A percentile compares a stretch with the other conserved stretches of the same genome.
Evolutionary conservation across 441 rosid species (phyloP).

Genomic region (Erodium chrysanthum): DNA sequence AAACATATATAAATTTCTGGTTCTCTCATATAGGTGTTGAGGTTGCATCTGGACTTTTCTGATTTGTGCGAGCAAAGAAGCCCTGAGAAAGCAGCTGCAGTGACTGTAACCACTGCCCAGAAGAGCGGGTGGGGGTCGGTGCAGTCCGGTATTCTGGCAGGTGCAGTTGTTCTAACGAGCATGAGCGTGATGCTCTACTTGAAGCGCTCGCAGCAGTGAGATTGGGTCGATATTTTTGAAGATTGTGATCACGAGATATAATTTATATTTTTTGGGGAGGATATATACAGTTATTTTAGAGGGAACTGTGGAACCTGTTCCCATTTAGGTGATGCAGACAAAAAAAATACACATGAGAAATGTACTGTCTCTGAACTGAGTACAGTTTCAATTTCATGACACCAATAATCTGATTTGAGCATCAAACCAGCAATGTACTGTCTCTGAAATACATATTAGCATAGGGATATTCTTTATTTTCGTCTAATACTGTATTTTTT

Average conservation of each 20-base stretch:
- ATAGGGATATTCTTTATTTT: too few relatives aligned
- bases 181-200: conserved; percentile 46
- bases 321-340: not conserved
- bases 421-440: not conserved
- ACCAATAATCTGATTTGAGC: not conserved
- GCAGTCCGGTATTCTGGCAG: conserved; percentile 39
- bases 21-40: conserved; percentile 34
- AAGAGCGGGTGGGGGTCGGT: conserved; percentile 26
- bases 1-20: not conserved
- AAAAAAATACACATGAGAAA: not conserved
- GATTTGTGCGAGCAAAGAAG: conserved; percentile 29
- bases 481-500: too few relatives aligned
- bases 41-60: conserved; percentile 58
- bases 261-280: not conserved
- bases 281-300: not conserved
- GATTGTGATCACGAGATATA: not conserved
- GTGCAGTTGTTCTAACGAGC: conserved; percentile 55
- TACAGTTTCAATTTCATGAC: not conserved
- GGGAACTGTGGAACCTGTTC: not conserved
- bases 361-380: not conserved
- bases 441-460: not conserved
- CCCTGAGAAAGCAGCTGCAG: conserved; percentile 13
- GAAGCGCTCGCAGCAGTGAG: conserved; percentile 47
- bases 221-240: not conserved
- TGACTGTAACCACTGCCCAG: conserved; percentile 14